Base-by-base conservation (phyloP, 2,329 filamentous ascomycete genomes). In the Lecanosticta acicola region DNA sequence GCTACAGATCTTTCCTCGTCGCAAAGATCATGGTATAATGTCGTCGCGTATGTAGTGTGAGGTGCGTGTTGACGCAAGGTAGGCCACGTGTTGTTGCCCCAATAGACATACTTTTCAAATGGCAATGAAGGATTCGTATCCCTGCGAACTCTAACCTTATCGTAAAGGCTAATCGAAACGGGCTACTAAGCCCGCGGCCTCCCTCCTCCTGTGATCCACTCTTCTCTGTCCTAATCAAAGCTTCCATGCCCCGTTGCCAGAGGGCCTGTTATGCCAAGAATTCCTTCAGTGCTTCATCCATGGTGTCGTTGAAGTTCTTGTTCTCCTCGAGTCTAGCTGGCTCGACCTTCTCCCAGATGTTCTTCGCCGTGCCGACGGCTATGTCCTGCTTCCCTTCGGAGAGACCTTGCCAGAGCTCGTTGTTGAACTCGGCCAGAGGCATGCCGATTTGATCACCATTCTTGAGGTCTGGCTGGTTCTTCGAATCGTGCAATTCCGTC, bases 401-500 rank as follows among this genome's bases (percentile, higher is more conserved):
- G 17, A 50, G 26, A 5, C 43, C 43, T 16, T 41, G 7, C 48
- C 36, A 50, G 10, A 46, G 43, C n/a, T 46, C 39, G 10, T 46
- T 29, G 3, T 40, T 46, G 29, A 46, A 46, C 3, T 46, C 48
- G 4, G 33, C 38, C 1, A 50, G 32, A 13, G 43, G 39, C 48
- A 50, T 50, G 21, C 43, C 48, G 24, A 50, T 50, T n/a, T 50
- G 24, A 9, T 36, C 40, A 2, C 48, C 48, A 32, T 46, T 46
- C 40, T 46, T 44, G 17, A 50, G 32, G 38, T 50, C 48, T 9
- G 48, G 48, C 26, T 50, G 48, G 11, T 50, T 38, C 17, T 50
- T 43, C 3, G 40, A 43, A 18, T 50, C 40, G 36, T 50, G 43
- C 14, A 50, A 18, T 18, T 50, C 48, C 7, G 48, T 50, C 43